Percentiles rank a stretch among this genome's conserved stretches.
Evolutionary conservation across 805 yeast species (phyloP).

Genomic region (Starmerella stellata): DNA sequence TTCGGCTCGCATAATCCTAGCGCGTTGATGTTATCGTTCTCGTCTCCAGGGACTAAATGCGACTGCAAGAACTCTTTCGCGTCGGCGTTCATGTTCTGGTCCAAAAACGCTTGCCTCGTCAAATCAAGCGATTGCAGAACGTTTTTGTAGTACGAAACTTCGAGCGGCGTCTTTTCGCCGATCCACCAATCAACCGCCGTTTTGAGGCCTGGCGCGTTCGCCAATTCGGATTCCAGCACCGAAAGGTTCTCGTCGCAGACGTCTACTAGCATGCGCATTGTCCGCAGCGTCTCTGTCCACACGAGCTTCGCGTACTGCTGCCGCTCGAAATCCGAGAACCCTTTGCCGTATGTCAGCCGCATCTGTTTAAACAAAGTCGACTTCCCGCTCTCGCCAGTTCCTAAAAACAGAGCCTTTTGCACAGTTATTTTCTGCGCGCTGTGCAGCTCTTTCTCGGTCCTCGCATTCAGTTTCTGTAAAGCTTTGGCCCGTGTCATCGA

Average conservation of each 20-base stretch:
- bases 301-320: constrained; percentile 67
- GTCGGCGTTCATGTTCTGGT: constrained; percentile 30
- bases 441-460: constrained; percentile 27
- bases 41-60: constrained; percentile 1
- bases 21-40: neutral
- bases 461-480: constrained; percentile 26
- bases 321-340: constrained; percentile 66
- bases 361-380: constrained; percentile 68
- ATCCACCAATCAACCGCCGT: constrained; percentile 5
- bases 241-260: constrained; percentile 10
- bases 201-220: constrained; percentile 1
- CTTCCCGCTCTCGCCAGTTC: constrained; percentile 80
- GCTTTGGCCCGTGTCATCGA: constrained; percentile 10
- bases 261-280: constrained; percentile 61
- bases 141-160: neutral
- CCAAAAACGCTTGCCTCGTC: constrained; percentile 23
- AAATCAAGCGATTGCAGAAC: constrained; percentile 13
- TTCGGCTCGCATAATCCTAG: neutral
- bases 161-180: constrained; percentile 1
- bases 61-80: constrained; percentile 36
- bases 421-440: constrained; percentile 6
- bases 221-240: neutral
- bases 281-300: constrained; percentile 79
- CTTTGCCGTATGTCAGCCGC: constrained; percentile 67
- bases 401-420: constrained; percentile 35